Evolutionary conservation across 306 rosid genomes (phyloP).

Genomic region (Sophora flavescens): DNA sequence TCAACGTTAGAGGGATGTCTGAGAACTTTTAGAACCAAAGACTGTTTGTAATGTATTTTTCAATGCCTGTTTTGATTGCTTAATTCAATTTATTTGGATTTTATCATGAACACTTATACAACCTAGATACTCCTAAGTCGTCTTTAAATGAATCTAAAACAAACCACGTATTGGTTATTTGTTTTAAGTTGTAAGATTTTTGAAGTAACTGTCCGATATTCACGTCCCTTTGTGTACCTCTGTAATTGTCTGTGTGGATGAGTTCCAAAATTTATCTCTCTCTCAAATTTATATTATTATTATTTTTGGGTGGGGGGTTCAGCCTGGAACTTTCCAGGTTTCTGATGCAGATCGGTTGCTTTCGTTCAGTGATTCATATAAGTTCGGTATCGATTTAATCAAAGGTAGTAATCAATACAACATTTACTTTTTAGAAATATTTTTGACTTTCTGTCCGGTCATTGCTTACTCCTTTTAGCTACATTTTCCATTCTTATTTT

Average conservation of each 20-base stretch:
- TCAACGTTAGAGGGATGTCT: background rate
- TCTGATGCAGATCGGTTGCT: constrained; percentile 64
- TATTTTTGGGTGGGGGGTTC: constrained; percentile 43
- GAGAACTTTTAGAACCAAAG: background rate
- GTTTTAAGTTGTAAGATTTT: background rate
- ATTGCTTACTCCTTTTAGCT: constrained; percentile 2
- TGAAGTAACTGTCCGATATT: background rate
- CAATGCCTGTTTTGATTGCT: background rate
- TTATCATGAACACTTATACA: background rate
- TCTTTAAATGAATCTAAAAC: background rate
- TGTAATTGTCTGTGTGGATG: background rate
- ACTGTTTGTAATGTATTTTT: background rate
- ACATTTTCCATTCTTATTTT: background rate
- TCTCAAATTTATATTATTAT: background rate
- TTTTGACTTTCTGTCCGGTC: background rate
- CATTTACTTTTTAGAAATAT: background rate
- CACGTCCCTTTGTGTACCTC: background rate
- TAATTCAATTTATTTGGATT: background rate
- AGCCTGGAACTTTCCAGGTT: constrained; percentile 67
- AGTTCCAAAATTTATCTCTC: constrained; percentile 3
- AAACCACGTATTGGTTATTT: background rate
- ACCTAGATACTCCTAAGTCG: background rate
- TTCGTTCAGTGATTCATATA: constrained; percentile 73
- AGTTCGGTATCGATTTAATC: constrained; percentile 66
- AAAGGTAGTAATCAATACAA: constrained; percentile 58